Base-by-base conservation (phyloP, 768 basidiomycete species). In the Leucocoprinus leucothites region DNA sequence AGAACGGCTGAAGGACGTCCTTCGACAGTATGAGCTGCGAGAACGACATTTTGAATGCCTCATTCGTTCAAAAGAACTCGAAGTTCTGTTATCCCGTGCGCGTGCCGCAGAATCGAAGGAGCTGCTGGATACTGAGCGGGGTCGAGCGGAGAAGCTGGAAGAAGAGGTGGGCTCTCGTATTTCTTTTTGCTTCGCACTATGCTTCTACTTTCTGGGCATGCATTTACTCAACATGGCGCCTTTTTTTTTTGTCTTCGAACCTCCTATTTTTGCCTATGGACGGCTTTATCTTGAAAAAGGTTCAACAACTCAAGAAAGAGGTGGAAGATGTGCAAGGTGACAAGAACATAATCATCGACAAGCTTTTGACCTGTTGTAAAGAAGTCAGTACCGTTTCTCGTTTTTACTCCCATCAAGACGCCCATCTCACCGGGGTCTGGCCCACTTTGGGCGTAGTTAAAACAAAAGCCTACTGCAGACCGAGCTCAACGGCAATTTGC, bases 21-120 rank as follows among this genome's bases (percentile, higher is more conserved):
- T 94, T 42, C 83, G 85, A 22, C 91, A 93, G 65, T 94, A 94
- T 65, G 88, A 94, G 64, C 82, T 93, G 53, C 87, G 92, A 57
- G 92, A 94, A 73, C 86, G 85, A 66, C 92, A 94, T 75, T 94
- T 94, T 62, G 92, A 94, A 72, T 92, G 90, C 60, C 87, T 94
- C 25, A 86, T 94, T 53, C 88, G 92, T 40, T 94, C 92, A 41
- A 94, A 94, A 70, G 92, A 94, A 69, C 80, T 94, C 21, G 92
- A 94, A 66, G 89, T 94, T 14, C 71, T 94, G 18, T 77, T 94
- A 14, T 91, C 92, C 46, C 84, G 91, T 28, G 92, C 92, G 41
- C 85, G 91, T 67, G 87, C 89, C 22, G 90, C 91, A 9, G 92
- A 94, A 64, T 89, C 92, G 67, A 89, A 87, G 68, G 87, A 91